Evolutionary conservation across 2,329 filamentous ascomycete species (phyloP).

Genomic region (Arthrobotrys megalospora): DNA sequence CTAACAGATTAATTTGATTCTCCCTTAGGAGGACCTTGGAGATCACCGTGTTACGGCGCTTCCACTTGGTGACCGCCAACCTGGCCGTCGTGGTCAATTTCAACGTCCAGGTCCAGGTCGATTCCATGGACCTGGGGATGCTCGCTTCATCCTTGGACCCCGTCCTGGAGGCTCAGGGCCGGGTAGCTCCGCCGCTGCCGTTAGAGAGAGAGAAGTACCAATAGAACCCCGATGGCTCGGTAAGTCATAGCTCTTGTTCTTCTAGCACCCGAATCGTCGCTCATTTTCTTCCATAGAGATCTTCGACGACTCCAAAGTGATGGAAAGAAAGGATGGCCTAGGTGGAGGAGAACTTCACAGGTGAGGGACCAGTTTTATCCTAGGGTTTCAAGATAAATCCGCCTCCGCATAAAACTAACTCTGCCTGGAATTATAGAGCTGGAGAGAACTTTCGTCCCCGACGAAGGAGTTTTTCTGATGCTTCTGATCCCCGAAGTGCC

Average conservation of each 20-base stretch:
- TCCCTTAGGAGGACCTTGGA: slow-evolving; percentile 41
- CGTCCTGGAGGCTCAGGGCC: slow-evolving; percentile 21
- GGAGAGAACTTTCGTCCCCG: slow-evolving; percentile 48
- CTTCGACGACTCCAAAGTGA: slow-evolving; percentile 29
- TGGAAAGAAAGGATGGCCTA: slow-evolving; percentile 37
- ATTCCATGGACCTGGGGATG: slow-evolving; percentile 40
- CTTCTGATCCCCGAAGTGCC: neutral
- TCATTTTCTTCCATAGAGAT: slow-evolving; percentile 5
- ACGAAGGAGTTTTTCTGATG: slow-evolving; percentile 45
- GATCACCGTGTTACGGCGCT: slow-evolving; percentile 40
- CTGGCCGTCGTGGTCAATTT: slow-evolving; percentile 39
- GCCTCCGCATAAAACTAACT: neutral
- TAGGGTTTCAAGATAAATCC: neutral
- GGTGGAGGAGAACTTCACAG: slow-evolving; percentile 51
- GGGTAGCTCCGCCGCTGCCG: neutral
- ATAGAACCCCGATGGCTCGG: slow-evolving; percentile 39
- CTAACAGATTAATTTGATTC: neutral
- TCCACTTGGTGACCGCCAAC: slow-evolving; percentile 46
- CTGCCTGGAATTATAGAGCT: slow-evolving; percentile 10
- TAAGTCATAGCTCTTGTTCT: neutral
- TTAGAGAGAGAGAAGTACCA: slow-evolving; percentile 10
- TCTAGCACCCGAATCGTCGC: neutral
- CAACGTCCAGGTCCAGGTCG: neutral
- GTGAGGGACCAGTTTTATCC: neutral
- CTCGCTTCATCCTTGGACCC: slow-evolving; percentile 38